Evolutionary conservation across 352 stramenopile genomes (phyloP).

Genomic region (Sclerospora graminicola): DNA sequence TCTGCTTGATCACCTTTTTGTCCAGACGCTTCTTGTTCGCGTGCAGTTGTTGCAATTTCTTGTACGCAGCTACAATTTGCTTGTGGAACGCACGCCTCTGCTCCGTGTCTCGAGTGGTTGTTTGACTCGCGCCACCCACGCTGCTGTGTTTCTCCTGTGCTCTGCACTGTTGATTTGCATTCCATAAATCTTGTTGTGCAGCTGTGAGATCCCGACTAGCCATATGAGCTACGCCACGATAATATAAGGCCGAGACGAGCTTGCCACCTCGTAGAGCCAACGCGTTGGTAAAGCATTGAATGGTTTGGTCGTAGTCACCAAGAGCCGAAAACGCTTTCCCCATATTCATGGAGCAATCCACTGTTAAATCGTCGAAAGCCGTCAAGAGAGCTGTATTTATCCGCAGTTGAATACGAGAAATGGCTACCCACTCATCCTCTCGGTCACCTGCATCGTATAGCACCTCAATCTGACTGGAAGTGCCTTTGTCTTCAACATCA

Average conservation of each 20-base stretch:
- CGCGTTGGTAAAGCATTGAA: too few species aligned
- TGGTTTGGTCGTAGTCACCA: constrained; percentile 37
- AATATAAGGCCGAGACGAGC: too few species aligned
- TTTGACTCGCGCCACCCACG: constrained; percentile 32
- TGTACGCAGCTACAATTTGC: constrained; percentile 60
- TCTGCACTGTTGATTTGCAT: constrained; percentile 47
- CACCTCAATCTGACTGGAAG: too few species aligned
- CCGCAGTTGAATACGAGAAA: constrained; percentile 39
- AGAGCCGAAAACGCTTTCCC: constrained; percentile 57
- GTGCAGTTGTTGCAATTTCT: constrained; percentile 56
- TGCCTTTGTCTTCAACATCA: too few species aligned
- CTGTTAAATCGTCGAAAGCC: constrained; percentile 38
- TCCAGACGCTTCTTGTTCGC: constrained; percentile 71
- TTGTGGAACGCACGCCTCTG: constrained; percentile 29
- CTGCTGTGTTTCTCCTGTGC: constrained; percentile 37
- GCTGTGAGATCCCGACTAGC: constrained; percentile 47
- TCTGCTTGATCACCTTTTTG: constrained; percentile 78
- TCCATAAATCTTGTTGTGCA: constrained; percentile 58
- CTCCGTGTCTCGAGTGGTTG: constrained; percentile 14
- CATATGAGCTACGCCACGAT: too few species aligned
- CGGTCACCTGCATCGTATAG: constrained; percentile 45
- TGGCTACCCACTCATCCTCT: constrained; percentile 41
- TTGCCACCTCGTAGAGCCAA: too few species aligned
- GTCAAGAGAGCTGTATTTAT: constrained; percentile 41
- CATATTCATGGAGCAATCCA: constrained; percentile 81